Percentiles rank a stretch among this genome's conserved stretches.
Evolutionary conservation across 495 filamentous ascomycete species (phyloP).

Genomic region (Trichocladium uniseriatum): DNA sequence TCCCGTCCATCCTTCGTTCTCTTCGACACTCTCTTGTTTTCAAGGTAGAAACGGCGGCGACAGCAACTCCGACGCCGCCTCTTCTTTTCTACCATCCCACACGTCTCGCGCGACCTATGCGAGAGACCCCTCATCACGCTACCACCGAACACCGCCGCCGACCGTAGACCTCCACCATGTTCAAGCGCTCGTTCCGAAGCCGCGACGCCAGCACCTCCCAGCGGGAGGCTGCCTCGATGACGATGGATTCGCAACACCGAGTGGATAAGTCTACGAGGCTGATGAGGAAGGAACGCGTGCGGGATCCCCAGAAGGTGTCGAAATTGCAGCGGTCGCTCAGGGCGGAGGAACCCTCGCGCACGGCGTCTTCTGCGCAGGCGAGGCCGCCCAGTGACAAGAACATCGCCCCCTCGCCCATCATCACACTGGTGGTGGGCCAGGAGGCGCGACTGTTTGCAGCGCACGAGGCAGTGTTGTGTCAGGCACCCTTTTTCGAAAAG

Average conservation of each 20-base stretch:
- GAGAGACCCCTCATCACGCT: slow-evolving; percentile 14
- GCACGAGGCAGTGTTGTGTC: slow-evolving; percentile 75
- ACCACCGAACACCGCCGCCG: slow-evolving; percentile 5
- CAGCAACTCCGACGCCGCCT: slow-evolving; percentile 14
- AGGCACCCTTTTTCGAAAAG: slow-evolving; percentile 70
- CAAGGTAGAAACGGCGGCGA: slow-evolving; percentile 13
- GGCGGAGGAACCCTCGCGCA: slow-evolving; percentile 25
- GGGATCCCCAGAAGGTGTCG: slow-evolving; percentile 59
- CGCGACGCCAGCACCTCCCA: slow-evolving; percentile 38
- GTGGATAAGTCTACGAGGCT: slow-evolving; percentile 70
- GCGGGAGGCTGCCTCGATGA: slow-evolving; percentile 22
- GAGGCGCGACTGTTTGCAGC: slow-evolving; percentile 85
- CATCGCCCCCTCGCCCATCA: slow-evolving; percentile 57
- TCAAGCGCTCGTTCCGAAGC: slow-evolving; percentile 72
- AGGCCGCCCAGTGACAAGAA: slow-evolving; percentile 36
- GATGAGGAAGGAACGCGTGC: slow-evolving; percentile 57
- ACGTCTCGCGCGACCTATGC: slow-evolving; percentile 19
- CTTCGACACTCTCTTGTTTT: slow-evolving; percentile 42
- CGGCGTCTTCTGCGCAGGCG: slow-evolving; percentile 31
- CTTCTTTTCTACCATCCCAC: slow-evolving; percentile 25
- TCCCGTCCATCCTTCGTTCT: slow-evolving; percentile 22
- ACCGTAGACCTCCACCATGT: slow-evolving; percentile 52
- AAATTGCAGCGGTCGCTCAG: slow-evolving; percentile 54
- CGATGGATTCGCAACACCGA: slow-evolving; percentile 42
- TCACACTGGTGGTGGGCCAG: slow-evolving; percentile 70